Evolutionary conservation across 2,329 filamentous ascomycete genomes (phyloP).

Genomic region (Xylaria sp.): DNA sequence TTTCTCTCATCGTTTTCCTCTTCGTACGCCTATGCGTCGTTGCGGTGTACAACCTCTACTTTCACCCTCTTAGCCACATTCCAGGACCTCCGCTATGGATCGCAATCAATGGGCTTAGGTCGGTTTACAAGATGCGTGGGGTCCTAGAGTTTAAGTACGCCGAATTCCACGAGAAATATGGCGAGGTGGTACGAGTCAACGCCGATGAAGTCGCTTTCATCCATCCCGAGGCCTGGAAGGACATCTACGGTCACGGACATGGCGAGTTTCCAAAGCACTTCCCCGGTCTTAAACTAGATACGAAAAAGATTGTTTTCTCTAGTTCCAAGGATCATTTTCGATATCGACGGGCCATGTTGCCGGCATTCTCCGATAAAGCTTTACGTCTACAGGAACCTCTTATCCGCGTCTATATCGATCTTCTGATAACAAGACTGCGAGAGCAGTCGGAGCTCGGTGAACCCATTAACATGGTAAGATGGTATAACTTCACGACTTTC

Average conservation of each 20-base stretch:
- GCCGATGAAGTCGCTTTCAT: conserved; percentile 54
- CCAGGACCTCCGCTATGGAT: conserved; percentile 45
- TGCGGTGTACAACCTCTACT: conserved; percentile 46
- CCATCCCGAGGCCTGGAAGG: conserved; percentile 51
- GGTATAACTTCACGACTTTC: conserved; percentile 50
- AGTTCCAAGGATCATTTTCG: conserved; percentile 54
- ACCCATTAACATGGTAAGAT: conserved; percentile 48
- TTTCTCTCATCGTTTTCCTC: conserved; percentile 20
- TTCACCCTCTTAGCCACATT: conserved; percentile 46
- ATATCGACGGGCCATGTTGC: conserved; percentile 61
- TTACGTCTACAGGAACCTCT: conserved; percentile 51
- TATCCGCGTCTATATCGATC: conserved; percentile 47
- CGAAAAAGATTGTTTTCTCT: conserved; percentile 43
- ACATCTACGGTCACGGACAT: conserved; percentile 52
- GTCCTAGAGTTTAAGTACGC: conserved; percentile 28
- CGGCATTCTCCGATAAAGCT: conserved; percentile 57
- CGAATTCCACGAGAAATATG: conserved; percentile 43
- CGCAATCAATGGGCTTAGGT: conserved; percentile 38
- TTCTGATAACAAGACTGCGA: conserved; percentile 46
- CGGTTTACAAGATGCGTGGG: conserved; percentile 34
- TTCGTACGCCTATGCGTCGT: conserved; percentile 27
- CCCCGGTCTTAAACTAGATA: conserved; percentile 41
- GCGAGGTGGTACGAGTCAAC: conserved; percentile 52
- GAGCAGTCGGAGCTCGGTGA: conserved; percentile 37
- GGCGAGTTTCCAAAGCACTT: conserved; percentile 45